Percentiles rank a stretch among this genome's conserved stretches.
These are phyloP conservation scores for Dipodascopsis uninucleata DNA, from an alignment of 805 yeast species.

Conservation along the genomic window DNA sequence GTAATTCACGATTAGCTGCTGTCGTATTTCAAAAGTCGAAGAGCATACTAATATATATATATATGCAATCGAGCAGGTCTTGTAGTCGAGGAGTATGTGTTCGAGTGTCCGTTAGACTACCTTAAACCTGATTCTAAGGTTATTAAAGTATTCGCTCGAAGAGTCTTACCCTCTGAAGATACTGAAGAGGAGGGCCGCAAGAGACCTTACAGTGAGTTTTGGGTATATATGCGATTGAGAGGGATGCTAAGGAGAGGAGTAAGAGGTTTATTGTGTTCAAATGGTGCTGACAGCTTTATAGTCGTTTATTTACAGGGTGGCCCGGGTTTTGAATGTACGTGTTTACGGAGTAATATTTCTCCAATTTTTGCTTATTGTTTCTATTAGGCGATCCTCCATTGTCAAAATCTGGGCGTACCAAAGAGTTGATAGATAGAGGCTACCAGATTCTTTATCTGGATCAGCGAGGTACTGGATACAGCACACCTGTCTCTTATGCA, in stretches of 20 bases:
- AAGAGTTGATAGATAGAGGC: slow-evolving; percentile 42
- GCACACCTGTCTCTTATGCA: slow-evolving; percentile 44
- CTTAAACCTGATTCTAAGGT: slow-evolving; percentile 2
- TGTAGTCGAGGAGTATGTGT: slow-evolving; percentile 20
- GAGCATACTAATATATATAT: too few relatives aligned
- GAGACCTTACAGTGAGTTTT: slow-evolving; percentile 22
- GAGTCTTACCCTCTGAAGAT: slow-evolving; percentile 23
- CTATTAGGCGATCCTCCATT: slow-evolving; percentile 36
- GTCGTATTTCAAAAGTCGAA: too few relatives aligned
- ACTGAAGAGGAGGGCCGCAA: slow-evolving; percentile 13
- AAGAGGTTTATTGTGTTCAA: not conserved
- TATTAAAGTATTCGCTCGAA: slow-evolving; percentile 18
- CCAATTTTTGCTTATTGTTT: not conserved
- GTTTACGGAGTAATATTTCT: too few relatives aligned
- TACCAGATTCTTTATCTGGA: slow-evolving; percentile 44
- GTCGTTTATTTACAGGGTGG: slow-evolving; percentile 28
- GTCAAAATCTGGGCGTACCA: slow-evolving; percentile 39
- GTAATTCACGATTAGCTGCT: too few relatives aligned
- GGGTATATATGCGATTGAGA: not conserved
- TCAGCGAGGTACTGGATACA: slow-evolving; percentile 61
- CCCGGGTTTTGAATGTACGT: slow-evolving; percentile 27
- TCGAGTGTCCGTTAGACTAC: slow-evolving; percentile 19
- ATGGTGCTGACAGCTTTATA: not conserved
- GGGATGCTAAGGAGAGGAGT: not conserved
- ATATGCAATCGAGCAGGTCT: too few relatives aligned